Percentiles rank a stretch among this genome's conserved stretches.
These are phyloP conservation scores for Cicer arietinum DNA, from an alignment of 306 rosid species.

Conservation along the genomic window DNA sequence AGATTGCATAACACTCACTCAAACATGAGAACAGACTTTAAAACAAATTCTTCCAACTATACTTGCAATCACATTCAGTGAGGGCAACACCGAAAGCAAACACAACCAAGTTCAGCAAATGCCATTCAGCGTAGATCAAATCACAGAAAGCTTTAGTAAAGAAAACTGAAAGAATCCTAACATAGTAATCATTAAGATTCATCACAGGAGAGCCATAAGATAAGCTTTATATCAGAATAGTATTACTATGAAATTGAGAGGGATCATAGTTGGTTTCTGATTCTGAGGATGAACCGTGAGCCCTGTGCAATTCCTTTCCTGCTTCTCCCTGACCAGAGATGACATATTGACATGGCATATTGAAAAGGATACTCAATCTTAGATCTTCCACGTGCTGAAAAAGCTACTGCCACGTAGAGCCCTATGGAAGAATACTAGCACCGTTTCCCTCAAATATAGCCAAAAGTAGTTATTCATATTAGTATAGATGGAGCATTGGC, in stretches of 20 bases:
- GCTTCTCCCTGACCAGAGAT: background rate
- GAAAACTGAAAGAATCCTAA: background rate
- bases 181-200: background rate
- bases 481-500: no score
- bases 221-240: background rate
- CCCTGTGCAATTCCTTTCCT: background rate
- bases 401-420: no score
- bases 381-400: no score
- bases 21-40: background rate
- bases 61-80: background rate
- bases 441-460: no score
- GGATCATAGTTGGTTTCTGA: background rate
- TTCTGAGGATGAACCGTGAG: background rate
- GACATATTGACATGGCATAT: no score
- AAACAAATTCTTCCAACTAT: background rate
- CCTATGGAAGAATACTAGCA: no score
- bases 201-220: background rate
- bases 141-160: background rate
- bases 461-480: no score
- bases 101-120: background rate
- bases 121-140: background rate
- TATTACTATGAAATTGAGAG: background rate
- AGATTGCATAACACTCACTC: background rate
- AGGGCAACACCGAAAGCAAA: background rate
- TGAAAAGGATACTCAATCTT: no score